These are phyloP conservation scores for Erythrophleum ivorense DNA, from an alignment of 331 rosid species.

Conservation along the genomic window DNA sequence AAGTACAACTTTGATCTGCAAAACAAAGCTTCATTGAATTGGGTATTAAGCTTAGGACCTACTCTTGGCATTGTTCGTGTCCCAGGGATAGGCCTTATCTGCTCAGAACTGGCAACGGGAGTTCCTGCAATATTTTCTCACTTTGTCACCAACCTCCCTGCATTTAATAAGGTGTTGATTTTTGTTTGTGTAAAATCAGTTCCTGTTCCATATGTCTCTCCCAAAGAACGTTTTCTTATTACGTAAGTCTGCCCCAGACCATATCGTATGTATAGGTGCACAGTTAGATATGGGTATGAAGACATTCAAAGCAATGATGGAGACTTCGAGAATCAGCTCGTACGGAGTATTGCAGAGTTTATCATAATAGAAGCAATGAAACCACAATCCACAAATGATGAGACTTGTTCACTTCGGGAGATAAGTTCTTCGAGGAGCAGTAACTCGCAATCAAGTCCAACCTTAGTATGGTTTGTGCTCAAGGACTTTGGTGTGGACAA, in stretches of 20 bases:
- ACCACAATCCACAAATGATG: slow-evolving; percentile 53
- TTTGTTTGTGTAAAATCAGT: slow-evolving; percentile 69
- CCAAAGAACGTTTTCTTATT: slow-evolving; percentile 65
- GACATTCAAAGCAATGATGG: slow-evolving; percentile 65
- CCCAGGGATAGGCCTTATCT: slow-evolving; percentile 65
- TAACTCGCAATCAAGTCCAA: slow-evolving; percentile 43
- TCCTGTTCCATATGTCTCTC: slow-evolving; percentile 65
- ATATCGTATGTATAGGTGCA: slow-evolving; percentile 69
- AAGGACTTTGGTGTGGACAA: slow-evolving; percentile 39
- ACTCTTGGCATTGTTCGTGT: slow-evolving; percentile 74
- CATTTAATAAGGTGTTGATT: slow-evolving; percentile 65
- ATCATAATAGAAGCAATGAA: slow-evolving; percentile 67
- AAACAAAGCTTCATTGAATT: slow-evolving; percentile 66
- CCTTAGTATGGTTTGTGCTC: slow-evolving; percentile 41
- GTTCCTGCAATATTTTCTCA: slow-evolving; percentile 72
- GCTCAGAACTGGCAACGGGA: slow-evolving; percentile 68
- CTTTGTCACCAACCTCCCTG: slow-evolving; percentile 76
- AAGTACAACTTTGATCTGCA: slow-evolving; percentile 65
- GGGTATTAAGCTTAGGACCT: slow-evolving; percentile 69
- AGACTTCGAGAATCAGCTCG: slow-evolving; percentile 61
- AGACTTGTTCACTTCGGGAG: slow-evolving; percentile 49
- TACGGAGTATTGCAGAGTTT: slow-evolving; percentile 67
- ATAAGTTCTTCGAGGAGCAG: slow-evolving; percentile 62
- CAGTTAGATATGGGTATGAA: slow-evolving; percentile 65
- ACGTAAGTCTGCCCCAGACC: slow-evolving; percentile 63